These are phyloP conservation scores for Crassisporium funariophilum DNA, from an alignment of 768 basidiomycete genomes.

Conservation along the genomic window DNA sequence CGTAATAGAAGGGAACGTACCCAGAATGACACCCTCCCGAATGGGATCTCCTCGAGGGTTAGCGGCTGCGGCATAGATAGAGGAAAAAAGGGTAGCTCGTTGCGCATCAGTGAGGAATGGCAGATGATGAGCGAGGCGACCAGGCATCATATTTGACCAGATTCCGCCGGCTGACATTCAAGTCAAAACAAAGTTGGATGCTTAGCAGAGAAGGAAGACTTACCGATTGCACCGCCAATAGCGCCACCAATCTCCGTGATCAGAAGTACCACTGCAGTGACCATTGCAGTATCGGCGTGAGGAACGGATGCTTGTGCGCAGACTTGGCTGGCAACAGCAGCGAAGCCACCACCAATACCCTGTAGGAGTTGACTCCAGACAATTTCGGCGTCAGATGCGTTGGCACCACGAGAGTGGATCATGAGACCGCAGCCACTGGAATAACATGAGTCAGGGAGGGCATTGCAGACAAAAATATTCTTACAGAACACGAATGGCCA, in stretches of 20 bases:
- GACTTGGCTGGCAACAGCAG: conserved; percentile 56
- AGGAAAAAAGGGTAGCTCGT: conserved; percentile 52
- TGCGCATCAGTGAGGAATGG: conserved; percentile 47
- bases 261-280: conserved; percentile 67
- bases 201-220: conserved; percentile 13
- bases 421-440: conserved; percentile 63
- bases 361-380: conserved; percentile 72
- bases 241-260: conserved; percentile 70
- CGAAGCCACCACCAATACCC: conserved; percentile 75
- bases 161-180: conserved; percentile 57
- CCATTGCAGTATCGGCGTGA: conserved; percentile 66
- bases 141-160: conserved; percentile 70
- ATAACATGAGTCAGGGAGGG: too few species aligned
- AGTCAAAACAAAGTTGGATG: neutral
- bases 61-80: conserved; percentile 51
- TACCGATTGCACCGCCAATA: conserved; percentile 64
- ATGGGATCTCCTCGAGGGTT: conserved; percentile 56
- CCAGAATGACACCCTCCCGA: conserved; percentile 64
- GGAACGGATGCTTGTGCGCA: conserved; percentile 67
- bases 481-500: neutral
- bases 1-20: conserved; percentile 33
- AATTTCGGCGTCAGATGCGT: conserved; percentile 54
- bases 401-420: conserved; percentile 69
- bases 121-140: conserved; percentile 54
- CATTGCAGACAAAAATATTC: too few species aligned